phyloP scores from a whole-genome alignment of 2,329 filamentous ascomycete genomes.

The Penicillium sp. region DNA sequence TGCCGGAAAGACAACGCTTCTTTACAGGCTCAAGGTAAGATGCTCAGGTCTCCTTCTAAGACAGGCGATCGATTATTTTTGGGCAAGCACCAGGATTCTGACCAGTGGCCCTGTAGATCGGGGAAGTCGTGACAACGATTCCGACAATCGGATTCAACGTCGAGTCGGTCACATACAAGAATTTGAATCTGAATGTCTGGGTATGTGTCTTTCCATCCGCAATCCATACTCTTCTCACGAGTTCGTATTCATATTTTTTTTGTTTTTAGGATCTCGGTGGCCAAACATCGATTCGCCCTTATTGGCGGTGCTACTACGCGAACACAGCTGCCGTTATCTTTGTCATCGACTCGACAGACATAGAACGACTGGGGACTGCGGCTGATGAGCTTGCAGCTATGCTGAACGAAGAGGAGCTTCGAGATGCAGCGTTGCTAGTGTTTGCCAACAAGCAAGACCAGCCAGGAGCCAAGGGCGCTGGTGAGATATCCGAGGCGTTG shows the following conservation, averaged over 20 bases:
- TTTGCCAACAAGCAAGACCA: conserved; percentile 99
- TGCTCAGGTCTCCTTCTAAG: neutral
- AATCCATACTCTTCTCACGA: too few species aligned
- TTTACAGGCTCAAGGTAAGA: conserved; percentile 87
- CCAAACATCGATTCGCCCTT: conserved; percentile 96
- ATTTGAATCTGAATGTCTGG: conserved; percentile 98
- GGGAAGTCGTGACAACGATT: conserved; percentile 97
- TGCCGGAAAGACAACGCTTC: conserved; percentile 92
- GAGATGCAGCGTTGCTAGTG: conserved; percentile 84
- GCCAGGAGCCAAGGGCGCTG: conserved; percentile 90
- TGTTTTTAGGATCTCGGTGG: conserved; percentile 72
- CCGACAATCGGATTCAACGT: conserved; percentile 99
- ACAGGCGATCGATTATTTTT: neutral
- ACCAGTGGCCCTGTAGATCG: conserved; percentile 58
- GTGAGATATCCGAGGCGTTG: conserved; percentile 91
- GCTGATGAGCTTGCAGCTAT: conserved; percentile 89
- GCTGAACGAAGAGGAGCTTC: conserved; percentile 94
- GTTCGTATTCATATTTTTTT: conserved; percentile 3
- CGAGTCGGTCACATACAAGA: conserved; percentile 96
- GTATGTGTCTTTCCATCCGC: conserved; percentile 46
- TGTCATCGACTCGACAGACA: conserved; percentile 96
- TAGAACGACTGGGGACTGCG: conserved; percentile 86
- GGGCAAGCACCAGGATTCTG: conserved; percentile 2
- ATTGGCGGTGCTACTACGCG: conserved; percentile 99
- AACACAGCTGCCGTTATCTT: conserved; percentile 98